Evolutionary conservation across 495 filamentous ascomycete genomes (phyloP).

Genomic region (Aspergillus asperescens): DNA sequence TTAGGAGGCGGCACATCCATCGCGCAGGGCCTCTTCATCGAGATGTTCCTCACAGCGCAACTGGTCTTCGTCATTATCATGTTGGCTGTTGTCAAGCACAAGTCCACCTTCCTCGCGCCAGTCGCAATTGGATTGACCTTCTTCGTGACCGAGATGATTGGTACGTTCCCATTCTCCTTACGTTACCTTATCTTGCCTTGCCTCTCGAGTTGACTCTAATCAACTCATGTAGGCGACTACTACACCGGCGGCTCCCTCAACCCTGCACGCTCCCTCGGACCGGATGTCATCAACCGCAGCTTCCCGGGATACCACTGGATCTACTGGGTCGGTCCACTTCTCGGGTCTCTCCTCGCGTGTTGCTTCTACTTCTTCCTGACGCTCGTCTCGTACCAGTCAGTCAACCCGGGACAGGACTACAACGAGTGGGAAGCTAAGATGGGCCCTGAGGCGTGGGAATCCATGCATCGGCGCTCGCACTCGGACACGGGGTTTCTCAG

Average conservation of each 20-base stretch:
- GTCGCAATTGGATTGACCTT: conserved; percentile 71
- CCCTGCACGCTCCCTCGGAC: conserved; percentile 68
- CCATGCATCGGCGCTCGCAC: conserved; percentile 10
- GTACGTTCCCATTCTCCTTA: conserved; percentile 29
- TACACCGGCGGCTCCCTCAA: conserved; percentile 72
- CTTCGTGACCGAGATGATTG: conserved; percentile 63
- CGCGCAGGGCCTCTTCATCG: conserved; percentile 68
- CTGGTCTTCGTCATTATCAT: conserved; percentile 77
- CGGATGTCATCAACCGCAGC: conserved; percentile 54
- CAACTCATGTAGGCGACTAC: conserved; percentile 47
- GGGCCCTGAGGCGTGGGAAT: conserved; percentile 16
- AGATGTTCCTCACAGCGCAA: conserved; percentile 74
- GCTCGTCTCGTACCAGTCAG: conserved; percentile 65
- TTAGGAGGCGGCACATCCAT: conserved; percentile 53
- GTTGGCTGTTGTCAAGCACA: conserved; percentile 78
- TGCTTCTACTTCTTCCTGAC: conserved; percentile 65
- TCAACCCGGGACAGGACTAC: conserved; percentile 70
- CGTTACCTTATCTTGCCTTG: too few species aligned
- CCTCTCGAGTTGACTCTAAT: neutral
- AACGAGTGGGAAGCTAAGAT: conserved; percentile 35
- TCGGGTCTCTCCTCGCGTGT: conserved; percentile 61
- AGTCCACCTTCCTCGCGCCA: conserved; percentile 71
- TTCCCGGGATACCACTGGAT: conserved; percentile 57
- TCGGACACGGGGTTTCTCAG: conserved; percentile 20
- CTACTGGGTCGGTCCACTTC: conserved; percentile 61